Base-by-base conservation (phyloP, 1,284 basidiomycete species). In the Puccinia horiana region DNA sequence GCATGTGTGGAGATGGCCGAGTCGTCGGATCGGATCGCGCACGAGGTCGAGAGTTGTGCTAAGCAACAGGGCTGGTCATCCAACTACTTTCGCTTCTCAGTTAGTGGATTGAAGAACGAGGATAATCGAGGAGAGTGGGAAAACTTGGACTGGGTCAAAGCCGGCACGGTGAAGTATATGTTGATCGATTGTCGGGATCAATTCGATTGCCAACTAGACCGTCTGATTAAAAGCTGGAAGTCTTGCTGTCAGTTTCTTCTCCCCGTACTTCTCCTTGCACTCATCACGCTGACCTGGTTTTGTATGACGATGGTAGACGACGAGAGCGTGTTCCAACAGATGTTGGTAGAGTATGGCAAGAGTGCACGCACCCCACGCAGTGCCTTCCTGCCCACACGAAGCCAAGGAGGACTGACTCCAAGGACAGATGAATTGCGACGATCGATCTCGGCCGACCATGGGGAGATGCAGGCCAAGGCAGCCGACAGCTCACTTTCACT, bases 1-100 rank as follows among this genome's bases (percentile, higher is more conserved):
- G 80, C 80, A 0, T 82, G 80, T 67, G 63, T 32, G 3, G 61
- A 82, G 35, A 82, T 82, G 32, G 32, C 32, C 23, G 44, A 82
- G 20, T 61, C 80, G 9, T 75, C 54, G 67, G 80, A 74, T 4
- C 47, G 47, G 14, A 56, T 32, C 42, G 80, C 80, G 0, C 49
- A 40, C 29, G 73, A 47, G n/a, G 80, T 82, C 40, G 56, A 82
- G 37, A 18, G 20, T 2, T 44, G 35, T 16, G 72, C 80, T n/a
- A 23, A 14, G 20, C 40, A 35, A 2, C 72, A 82, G 52, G 80
- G 80, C 20, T 82, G 80, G 80, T 0, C n/a, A 3, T 23, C 29
- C 29, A 47, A 20, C 29, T 82, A 82, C 54, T 44, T 37, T 35
- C 63, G 80, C 37, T 29, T 75, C 23, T 56, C 37, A 40, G 80